Evolutionary conservation across 2,329 filamentous ascomycete species (phyloP).

Genomic region (Colletotrichum tropicale): DNA sequence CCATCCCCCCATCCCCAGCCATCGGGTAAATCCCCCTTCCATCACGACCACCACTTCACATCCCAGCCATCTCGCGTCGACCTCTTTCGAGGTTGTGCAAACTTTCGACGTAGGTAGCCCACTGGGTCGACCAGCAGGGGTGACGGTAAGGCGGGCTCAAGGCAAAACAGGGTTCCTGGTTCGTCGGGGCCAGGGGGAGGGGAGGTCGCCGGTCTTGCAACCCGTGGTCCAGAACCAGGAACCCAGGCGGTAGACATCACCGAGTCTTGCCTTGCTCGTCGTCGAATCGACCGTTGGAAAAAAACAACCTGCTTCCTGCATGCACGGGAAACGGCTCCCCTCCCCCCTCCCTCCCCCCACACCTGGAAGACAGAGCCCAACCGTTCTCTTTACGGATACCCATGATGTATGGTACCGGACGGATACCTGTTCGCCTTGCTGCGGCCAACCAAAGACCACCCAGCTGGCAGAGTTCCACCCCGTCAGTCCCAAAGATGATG

Average conservation of each 20-base stretch:
- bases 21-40: neutral
- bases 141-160: neutral
- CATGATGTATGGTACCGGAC: neutral
- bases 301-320: neutral
- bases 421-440: neutral
- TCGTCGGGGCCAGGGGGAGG: neutral
- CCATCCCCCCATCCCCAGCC: conserved; percentile 13
- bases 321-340: neutral
- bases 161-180: neutral
- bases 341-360: neutral
- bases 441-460: neutral
- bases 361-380: neutral
- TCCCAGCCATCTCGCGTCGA: conserved; percentile 10
- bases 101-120: neutral
- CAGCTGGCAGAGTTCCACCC: neutral
- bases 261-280: neutral
- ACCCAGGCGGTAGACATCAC: neutral
- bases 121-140: neutral
- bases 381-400: neutral
- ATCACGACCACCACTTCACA: neutral
- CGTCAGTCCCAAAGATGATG: conserved; percentile 7
- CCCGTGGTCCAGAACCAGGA: neutral
- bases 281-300: neutral
- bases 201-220: neutral
- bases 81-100: neutral